Percentiles rank a stretch among this genome's conserved stretches.
Conservation (phyloP, 2,329 filamentous ascomycete genomes). For the Cryphonectria naterciae region DNA sequence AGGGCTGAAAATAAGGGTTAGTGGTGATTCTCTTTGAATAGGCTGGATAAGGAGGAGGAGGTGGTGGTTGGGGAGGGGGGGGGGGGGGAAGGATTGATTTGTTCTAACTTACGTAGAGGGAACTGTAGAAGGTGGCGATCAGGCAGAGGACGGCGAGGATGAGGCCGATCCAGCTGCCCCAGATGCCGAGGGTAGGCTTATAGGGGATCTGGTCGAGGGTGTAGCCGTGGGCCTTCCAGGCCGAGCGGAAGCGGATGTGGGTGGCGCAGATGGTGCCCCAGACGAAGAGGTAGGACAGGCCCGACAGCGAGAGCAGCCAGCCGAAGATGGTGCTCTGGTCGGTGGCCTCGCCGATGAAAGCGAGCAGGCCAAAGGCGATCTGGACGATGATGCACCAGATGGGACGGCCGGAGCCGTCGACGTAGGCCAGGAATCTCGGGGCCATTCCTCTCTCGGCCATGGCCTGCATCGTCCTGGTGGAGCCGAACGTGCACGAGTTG, state of each 20-base stretch:
- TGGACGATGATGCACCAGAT: conserved; percentile 57
- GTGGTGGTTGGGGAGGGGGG: not conserved
- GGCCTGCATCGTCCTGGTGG: conserved; percentile 55
- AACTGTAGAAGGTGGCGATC: conserved; percentile 73
- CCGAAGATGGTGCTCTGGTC: conserved; percentile 55
- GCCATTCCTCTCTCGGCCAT: conserved; percentile 55
- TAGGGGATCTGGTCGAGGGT: conserved; percentile 53
- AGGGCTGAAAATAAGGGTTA: conserved; percentile 38
- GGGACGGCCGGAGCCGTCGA: conserved; percentile 65
- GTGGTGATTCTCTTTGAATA: not conserved
- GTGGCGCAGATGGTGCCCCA: conserved; percentile 72
- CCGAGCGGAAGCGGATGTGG: conserved; percentile 68
- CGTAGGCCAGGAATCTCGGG: conserved; percentile 60
- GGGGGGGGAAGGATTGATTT: not conserved
- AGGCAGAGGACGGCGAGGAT: conserved; percentile 69
- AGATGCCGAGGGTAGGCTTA: conserved; percentile 56
- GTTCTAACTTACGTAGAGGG: conserved; percentile 53
- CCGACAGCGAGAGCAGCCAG: conserved; percentile 73
- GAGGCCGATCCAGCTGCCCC: conserved; percentile 72
- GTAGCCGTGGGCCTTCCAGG: conserved; percentile 63
- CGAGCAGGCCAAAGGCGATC: conserved; percentile 61
- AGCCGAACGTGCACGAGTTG: conserved; percentile 56
- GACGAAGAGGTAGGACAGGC: conserved; percentile 74
- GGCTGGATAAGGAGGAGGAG: not conserved
- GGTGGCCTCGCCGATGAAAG: conserved; percentile 57